Conservation (phyloP, 805 yeast species). For the Hanseniaspora occidentalis region DNA sequence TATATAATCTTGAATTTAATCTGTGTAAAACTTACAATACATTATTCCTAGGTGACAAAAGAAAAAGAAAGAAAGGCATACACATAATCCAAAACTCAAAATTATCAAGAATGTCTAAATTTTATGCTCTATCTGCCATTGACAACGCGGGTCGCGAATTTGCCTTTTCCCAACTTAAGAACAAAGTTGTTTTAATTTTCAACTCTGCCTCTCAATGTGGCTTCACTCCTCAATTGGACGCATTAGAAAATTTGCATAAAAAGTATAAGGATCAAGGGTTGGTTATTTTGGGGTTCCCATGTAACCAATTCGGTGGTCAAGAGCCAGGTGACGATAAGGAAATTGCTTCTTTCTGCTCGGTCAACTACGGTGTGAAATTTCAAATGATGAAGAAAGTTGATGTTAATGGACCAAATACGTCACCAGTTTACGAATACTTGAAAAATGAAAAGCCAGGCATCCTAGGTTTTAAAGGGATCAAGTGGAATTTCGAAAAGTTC, state of each 20-base stretch:
- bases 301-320: constrained; percentile 81
- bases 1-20: too few species aligned
- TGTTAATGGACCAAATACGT: constrained; percentile 64
- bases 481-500: constrained; percentile 78
- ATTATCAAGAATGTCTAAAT: constrained; percentile 31
- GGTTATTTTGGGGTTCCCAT: constrained; percentile 72
- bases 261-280: constrained; percentile 57
- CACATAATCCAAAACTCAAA: background rate
- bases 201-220: constrained; percentile 86
- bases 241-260: constrained; percentile 55
- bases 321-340: constrained; percentile 61
- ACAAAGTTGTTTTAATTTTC: constrained; percentile 72
- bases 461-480: constrained; percentile 59
- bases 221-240: constrained; percentile 69
- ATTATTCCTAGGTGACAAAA: too few species aligned
- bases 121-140: constrained; percentile 56
- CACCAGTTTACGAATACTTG: constrained; percentile 57
- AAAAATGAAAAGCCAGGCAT: constrained; percentile 47
- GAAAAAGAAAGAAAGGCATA: background rate
- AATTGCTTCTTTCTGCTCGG: constrained; percentile 60
- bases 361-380: constrained; percentile 70
- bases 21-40: too few species aligned
- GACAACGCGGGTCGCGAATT: constrained; percentile 49
- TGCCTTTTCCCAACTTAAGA: constrained; percentile 50
- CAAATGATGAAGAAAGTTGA: constrained; percentile 67